Base-by-base conservation (phyloP, 306 rosid species). In the Lotus japonicus region DNA sequence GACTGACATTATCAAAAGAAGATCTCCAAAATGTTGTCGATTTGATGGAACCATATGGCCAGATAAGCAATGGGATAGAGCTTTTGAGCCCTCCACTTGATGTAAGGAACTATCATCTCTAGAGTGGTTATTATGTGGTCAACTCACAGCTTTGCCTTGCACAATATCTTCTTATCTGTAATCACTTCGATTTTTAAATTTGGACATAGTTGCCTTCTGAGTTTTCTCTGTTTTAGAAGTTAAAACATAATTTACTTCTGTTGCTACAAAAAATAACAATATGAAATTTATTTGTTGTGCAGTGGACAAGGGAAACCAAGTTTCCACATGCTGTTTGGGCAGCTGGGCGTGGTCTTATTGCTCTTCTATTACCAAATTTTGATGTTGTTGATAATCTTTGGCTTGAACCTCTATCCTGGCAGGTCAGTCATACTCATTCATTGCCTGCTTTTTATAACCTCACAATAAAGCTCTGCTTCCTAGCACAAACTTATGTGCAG, bases 261-360 rank as follows among this genome's bases (percentile, higher is more conserved):
- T n/a, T n/a, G 42, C 71, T 61, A 35, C 52, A 53, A 72, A 51
- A 71, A 62, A 15, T 75, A 36, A 48, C 63, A 76, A 50, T 15
- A 28, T 33, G 10, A 51, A 26, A 51, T 39, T 82, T 73, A 18
- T 58, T 71, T 71, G 51, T 82, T 74, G 69, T 64, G 63, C 77
- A 92, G 98, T 92, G 98, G 98, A 90, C 95, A 3, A 84, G 74
- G 83, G 92, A 90, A 77, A 81, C 88, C 65, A 92, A 92, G 79
- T 86, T 83, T 66, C 98, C 97, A 50, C 98, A 92, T 84, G 98
- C 96, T 77, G 88, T 92, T 55, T 92, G 98, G 98, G 94, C 97
- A 51, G 98, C 98, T 70, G 98, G 98, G 39, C 98, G 98, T 51
- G 87, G 87, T 75, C 87, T 92, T 58, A 83, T 88, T 77, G 94